Conservation (phyloP, 352 stramenopile species). For the Phytophthora aleatoria region DNA sequence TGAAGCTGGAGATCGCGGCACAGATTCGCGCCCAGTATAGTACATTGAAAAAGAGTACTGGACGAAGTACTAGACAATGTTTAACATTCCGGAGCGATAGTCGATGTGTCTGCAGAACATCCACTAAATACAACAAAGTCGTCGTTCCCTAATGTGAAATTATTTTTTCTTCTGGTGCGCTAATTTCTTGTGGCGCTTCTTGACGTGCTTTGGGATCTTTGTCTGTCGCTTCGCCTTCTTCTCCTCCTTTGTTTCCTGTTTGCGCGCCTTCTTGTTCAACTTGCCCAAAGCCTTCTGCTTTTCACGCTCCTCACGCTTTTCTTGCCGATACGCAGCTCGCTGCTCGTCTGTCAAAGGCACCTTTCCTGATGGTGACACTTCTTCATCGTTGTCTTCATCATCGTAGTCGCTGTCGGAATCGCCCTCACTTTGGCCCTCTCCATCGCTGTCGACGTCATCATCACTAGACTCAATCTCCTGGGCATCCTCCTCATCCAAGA, state of each 20-base stretch:
- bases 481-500: slow-evolving; percentile 66
- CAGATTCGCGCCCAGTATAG: too few species aligned
- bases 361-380: slow-evolving; percentile 22
- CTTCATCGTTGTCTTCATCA: slow-evolving; percentile 22
- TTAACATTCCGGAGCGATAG: too few species aligned
- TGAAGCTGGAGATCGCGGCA: too few species aligned
- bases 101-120: too few species aligned
- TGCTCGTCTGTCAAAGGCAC: slow-evolving; percentile 79
- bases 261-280: slow-evolving; percentile 92
- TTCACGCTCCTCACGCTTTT: slow-evolving; percentile 78
- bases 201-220: slow-evolving; percentile 99
- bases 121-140: neutral
- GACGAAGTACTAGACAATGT: neutral
- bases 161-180: slow-evolving; percentile 81
- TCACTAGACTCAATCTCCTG: slow-evolving; percentile 53
- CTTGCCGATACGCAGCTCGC: slow-evolving; percentile 80
- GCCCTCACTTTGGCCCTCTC: slow-evolving; percentile 36
- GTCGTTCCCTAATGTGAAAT: slow-evolving; percentile 15
- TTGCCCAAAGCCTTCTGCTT: slow-evolving; percentile 60
- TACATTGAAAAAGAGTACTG: too few species aligned
- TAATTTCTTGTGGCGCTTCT: slow-evolving; percentile 97
- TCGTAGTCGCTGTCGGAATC: slow-evolving; percentile 45
- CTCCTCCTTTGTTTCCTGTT: slow-evolving; percentile 95
- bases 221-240: slow-evolving; percentile 93
- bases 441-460: slow-evolving; percentile 56